Percentiles rank a stretch among this genome's conserved stretches.
phyloP scores from a whole-genome alignment of 2,329 filamentous ascomycete species.

The Sclerotinia glacialis region DNA sequence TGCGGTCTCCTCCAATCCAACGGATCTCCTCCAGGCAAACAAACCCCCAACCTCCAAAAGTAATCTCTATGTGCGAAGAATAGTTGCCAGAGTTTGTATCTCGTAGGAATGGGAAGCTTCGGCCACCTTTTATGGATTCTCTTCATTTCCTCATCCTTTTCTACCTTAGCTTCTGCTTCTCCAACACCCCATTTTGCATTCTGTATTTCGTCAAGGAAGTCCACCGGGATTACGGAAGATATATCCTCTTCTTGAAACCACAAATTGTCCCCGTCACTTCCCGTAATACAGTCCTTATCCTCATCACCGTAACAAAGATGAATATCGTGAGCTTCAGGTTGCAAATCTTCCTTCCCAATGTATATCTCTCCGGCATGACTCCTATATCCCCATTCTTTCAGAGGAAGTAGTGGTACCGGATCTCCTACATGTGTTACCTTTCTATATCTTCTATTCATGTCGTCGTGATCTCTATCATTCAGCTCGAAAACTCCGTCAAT shows the following conservation, averaged over 20 bases:
- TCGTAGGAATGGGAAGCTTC: constrained; percentile 39
- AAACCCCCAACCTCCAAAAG: constrained; percentile 90
- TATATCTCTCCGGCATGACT: constrained; percentile 85
- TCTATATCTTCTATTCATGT: constrained; percentile 51
- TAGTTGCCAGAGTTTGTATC: constrained; percentile 82
- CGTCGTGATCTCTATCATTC: constrained; percentile 4
- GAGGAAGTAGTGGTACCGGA: constrained; percentile 82
- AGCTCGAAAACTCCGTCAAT: constrained; percentile 30
- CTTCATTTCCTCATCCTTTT: constrained; percentile 30
- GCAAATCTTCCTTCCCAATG: constrained; percentile 69
- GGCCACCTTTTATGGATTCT: constrained; percentile 15
- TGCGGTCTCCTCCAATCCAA: constrained; percentile 60
- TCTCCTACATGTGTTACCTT: constrained; percentile 84
- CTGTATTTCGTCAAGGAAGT: not conserved
- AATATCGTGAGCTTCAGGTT: constrained; percentile 68
- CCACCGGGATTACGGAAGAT: not conserved
- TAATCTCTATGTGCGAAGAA: constrained; percentile 95
- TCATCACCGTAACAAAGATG: constrained; percentile 66
- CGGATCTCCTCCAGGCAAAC: constrained; percentile 76
- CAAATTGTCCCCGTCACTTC: constrained; percentile 37
- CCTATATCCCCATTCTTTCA: constrained; percentile 82
- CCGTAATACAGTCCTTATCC: constrained; percentile 69
- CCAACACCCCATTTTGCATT: not conserved
- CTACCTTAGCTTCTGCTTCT: not conserved
- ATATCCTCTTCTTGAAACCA: constrained; percentile 22